phyloP scores from a whole-genome alignment of 2,329 filamentous ascomycete genomes.

The Sporothrix mexicana region DNA sequence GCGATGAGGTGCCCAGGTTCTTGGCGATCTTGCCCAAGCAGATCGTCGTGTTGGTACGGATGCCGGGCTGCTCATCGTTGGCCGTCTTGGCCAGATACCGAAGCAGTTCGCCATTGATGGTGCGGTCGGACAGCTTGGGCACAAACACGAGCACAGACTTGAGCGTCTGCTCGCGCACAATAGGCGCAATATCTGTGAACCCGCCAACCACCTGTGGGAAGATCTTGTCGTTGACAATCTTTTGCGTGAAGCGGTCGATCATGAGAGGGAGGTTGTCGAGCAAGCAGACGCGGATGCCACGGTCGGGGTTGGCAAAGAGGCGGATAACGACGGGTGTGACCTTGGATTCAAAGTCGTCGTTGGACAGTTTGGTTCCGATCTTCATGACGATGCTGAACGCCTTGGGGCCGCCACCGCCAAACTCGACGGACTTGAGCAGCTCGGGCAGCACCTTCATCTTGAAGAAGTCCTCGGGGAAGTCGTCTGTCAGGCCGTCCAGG shows the following conservation, averaged over 20 bases:
- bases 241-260: constrained; percentile 88
- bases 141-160: constrained; percentile 91
- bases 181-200: constrained; percentile 87
- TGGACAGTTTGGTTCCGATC: constrained; percentile 83
- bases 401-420: constrained; percentile 91
- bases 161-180: constrained; percentile 93
- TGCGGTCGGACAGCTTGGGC: constrained; percentile 86
- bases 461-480: constrained; percentile 98
- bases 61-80: constrained; percentile 96
- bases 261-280: constrained; percentile 87
- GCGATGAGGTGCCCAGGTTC: constrained; percentile 76
- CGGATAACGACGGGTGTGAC: constrained; percentile 87
- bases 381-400: constrained; percentile 89
- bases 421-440: constrained; percentile 97
- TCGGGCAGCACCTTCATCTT: constrained; percentile 96
- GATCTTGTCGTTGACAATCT: constrained; percentile 92
- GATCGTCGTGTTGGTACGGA: constrained; percentile 97
- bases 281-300: constrained; percentile 87
- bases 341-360: constrained; percentile 85
- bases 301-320: constrained; percentile 87
- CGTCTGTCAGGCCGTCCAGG: constrained; percentile 83
- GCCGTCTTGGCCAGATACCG: constrained; percentile 92
- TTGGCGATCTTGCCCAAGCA: constrained; percentile 96
- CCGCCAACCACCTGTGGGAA: constrained; percentile 97
- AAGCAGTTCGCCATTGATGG: constrained; percentile 90